phyloP scores from a whole-genome alignment of 2,329 filamentous ascomycete species.

The Parasarocladium wereldwijsianum region DNA sequence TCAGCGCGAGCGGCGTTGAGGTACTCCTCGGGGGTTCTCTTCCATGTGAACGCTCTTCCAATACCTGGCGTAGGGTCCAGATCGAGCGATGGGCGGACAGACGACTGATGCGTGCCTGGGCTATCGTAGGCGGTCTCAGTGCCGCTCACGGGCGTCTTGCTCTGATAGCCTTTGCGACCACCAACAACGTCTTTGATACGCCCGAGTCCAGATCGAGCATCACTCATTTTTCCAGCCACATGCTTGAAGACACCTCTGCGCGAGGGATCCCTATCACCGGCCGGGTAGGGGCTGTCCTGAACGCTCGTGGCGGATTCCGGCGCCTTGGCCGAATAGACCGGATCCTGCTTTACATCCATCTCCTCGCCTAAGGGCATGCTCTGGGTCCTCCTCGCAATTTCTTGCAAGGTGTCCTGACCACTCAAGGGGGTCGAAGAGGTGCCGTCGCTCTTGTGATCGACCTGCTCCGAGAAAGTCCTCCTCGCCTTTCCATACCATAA shows the following conservation, averaged over 20 bases:
- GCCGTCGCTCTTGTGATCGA: slow-evolving; percentile 20
- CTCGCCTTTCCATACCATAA: slow-evolving; percentile 84
- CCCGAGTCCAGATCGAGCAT: slow-evolving; percentile 69
- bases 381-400: slow-evolving; percentile 29
- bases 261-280: slow-evolving; percentile 38
- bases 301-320: slow-evolving; percentile 31
- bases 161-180: slow-evolving; percentile 36
- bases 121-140: neutral
- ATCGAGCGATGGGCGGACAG: no score
- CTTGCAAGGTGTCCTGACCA: slow-evolving; percentile 1
- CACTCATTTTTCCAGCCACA: slow-evolving; percentile 63
- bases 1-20: slow-evolving; percentile 24
- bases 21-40: slow-evolving; percentile 48
- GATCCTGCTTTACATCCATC: slow-evolving; percentile 25
- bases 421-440: neutral
- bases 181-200: slow-evolving; percentile 79
- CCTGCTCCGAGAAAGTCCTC: slow-evolving; percentile 38
- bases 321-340: slow-evolving; percentile 29
- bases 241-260: slow-evolving; percentile 61
- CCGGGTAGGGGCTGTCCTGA: slow-evolving; percentile 23
- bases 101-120: neutral
- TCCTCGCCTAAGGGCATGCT: slow-evolving; percentile 38
- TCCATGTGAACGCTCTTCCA: slow-evolving; percentile 45
- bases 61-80: slow-evolving; percentile 1
- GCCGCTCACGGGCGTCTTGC: slow-evolving; percentile 28